Percentiles rank a stretch among this genome's conserved stretches.
These are phyloP conservation scores for Polysphondylium violaceum DNA, from an alignment of 78 protist genomes.

Conservation along the genomic window DNA sequence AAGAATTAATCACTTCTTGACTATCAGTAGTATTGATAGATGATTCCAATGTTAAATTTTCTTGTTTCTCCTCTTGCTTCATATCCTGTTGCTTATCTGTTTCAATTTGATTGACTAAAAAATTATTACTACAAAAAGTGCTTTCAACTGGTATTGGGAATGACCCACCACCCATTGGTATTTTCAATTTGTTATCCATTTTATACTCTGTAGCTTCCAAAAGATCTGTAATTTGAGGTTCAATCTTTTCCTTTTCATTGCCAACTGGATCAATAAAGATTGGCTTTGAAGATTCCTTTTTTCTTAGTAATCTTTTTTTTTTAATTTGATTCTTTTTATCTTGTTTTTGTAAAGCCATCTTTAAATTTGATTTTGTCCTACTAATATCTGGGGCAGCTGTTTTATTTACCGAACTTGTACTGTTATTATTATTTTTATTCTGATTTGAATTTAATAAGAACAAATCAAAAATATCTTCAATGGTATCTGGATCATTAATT, in stretches of 20 bases:
- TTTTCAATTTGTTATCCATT: slow-evolving; percentile 1
- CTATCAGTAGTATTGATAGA: neutral
- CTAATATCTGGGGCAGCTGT: too few relatives aligned
- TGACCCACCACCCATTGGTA: slow-evolving; percentile 20
- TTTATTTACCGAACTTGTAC: neutral
- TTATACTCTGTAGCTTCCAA: neutral
- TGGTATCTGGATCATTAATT: neutral
- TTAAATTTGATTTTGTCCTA: too few relatives aligned
- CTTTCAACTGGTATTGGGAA: neutral
- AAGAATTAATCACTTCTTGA: too few relatives aligned
- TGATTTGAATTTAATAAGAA: neutral
- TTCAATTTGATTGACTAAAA: neutral
- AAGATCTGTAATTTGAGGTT: neutral
- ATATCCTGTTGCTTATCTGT: too few relatives aligned
- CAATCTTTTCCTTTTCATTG: neutral
- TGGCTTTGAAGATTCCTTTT: neutral
- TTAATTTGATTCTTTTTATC: neutral
- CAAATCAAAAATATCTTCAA: slow-evolving; percentile 6
- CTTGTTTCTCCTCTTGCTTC: too few relatives aligned
- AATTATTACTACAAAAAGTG: neutral
- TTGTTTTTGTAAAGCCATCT: too few relatives aligned
- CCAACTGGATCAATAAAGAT: neutral
- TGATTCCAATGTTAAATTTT: neutral
- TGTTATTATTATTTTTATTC: neutral
- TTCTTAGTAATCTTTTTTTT: neutral